A percentile compares a stretch with the other conserved stretches of the same genome.
phyloP scores from a whole-genome alignment of 2,329 filamentous ascomycete species.

The Penicillium hordei region DNA sequence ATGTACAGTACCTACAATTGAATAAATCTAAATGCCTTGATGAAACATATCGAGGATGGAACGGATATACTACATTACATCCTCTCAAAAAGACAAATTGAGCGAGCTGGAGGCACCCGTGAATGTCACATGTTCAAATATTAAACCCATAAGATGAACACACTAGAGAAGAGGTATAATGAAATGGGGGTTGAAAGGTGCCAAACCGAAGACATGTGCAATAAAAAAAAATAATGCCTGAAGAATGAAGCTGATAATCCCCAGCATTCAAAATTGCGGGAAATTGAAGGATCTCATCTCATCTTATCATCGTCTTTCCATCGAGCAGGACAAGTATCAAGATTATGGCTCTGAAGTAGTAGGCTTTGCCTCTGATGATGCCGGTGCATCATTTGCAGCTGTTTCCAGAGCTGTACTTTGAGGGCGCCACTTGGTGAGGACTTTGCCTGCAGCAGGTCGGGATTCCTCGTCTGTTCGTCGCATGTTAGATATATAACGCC shows the following conservation, averaged over 20 bases:
- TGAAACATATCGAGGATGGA: neutral
- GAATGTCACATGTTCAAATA: neutral
- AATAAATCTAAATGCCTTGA: neutral
- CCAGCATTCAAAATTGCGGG: neutral
- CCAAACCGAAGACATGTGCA: neutral
- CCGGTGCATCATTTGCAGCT: constrained; percentile 8
- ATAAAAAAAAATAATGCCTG: neutral
- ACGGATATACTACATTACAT: neutral
- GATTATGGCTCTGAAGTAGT: constrained; percentile 3
- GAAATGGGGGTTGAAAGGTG: neutral
- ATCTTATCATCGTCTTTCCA: neutral
- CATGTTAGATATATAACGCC: constrained; percentile 2
- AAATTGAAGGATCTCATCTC: neutral
- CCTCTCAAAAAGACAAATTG: neutral
- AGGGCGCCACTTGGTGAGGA: constrained; percentile 58
- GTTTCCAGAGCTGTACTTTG: constrained; percentile 34
- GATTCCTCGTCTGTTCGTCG: constrained; percentile 45
- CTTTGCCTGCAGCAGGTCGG: constrained; percentile 51
- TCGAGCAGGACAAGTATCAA: neutral
- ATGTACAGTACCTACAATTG: neutral
- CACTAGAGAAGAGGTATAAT: neutral
- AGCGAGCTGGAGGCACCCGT: neutral
- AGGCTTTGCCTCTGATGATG: constrained; percentile 13
- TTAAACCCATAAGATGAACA: neutral
- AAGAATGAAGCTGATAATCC: neutral